phyloP scores from a whole-genome alignment of 2,329 filamentous ascomycete genomes.

The Parastagonospora avenae region DNA sequence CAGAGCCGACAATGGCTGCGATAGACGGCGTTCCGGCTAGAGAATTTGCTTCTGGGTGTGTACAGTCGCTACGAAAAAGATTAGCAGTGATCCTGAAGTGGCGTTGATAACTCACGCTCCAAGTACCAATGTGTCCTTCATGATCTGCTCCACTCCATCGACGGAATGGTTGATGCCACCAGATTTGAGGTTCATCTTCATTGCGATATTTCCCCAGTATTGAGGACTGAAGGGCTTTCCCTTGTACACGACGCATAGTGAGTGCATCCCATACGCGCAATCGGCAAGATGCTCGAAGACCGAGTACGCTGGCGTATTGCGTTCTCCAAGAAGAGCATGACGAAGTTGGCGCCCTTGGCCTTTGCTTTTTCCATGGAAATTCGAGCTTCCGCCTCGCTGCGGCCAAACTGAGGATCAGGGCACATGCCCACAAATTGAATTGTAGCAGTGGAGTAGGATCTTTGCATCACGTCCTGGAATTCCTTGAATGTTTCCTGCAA shows the following conservation, averaged over 20 bases:
- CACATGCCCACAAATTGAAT: neutral
- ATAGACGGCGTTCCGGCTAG: conserved; percentile 43
- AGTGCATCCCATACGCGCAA: conserved; percentile 17
- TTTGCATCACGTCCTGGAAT: neutral
- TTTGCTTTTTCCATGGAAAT: conserved; percentile 1
- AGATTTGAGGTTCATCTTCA: conserved; percentile 39
- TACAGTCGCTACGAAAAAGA: conserved; percentile 42
- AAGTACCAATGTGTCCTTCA: conserved; percentile 14
- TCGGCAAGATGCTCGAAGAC: conserved; percentile 22
- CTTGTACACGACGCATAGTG: conserved; percentile 13
- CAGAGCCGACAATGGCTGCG: conserved; percentile 49
- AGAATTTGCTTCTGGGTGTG: conserved; percentile 42
- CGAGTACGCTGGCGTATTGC: conserved; percentile 7
- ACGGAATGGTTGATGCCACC: conserved; percentile 28
- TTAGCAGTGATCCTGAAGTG: neutral
- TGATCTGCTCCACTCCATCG: neutral
- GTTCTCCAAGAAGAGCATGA: conserved; percentile 5
- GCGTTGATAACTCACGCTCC: conserved; percentile 5
- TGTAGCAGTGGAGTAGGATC: neutral
- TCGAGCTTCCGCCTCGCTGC: neutral
- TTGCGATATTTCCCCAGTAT: conserved; percentile 23
- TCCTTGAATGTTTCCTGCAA: neutral
- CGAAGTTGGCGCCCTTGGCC: conserved; percentile 2
- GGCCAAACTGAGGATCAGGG: neutral
- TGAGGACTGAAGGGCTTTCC: conserved; percentile 1